These are phyloP conservation scores for Cylindrotheca closterium DNA, from an alignment of 108 stramenopile genomes.

Conservation along the genomic window DNA sequence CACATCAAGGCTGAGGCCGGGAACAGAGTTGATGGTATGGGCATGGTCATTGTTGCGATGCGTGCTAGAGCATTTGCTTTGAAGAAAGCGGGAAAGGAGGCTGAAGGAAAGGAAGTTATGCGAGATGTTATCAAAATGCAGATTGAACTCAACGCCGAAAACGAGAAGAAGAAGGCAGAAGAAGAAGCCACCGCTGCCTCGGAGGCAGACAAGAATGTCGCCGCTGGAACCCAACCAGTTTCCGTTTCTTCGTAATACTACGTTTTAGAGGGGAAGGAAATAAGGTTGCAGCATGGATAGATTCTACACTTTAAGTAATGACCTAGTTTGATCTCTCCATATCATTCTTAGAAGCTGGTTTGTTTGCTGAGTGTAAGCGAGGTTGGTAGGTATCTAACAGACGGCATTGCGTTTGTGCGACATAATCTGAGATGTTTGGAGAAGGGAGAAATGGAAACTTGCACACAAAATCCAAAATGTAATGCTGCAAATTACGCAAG, in stretches of 20 bases:
- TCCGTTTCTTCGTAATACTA: background rate
- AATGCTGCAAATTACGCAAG: too few relatives aligned
- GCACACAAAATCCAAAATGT: too few relatives aligned
- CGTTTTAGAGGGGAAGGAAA: too few relatives aligned
- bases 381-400: too few relatives aligned
- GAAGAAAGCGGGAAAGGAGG: conserved; percentile 73
- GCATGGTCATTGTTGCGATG: conserved; percentile 80
- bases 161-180: conserved; percentile 65
- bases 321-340: too few relatives aligned
- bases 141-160: conserved; percentile 63
- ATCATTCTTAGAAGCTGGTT: too few relatives aligned
- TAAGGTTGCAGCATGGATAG: too few relatives aligned
- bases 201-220: conserved; percentile 21
- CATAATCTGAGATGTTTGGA: too few relatives aligned
- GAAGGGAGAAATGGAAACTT: too few relatives aligned
- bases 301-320: too few relatives aligned
- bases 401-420: too few relatives aligned
- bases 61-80: conserved; percentile 78
- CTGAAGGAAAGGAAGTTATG: conserved; percentile 77
- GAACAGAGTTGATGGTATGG: conserved; percentile 80
- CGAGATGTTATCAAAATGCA: conserved; percentile 75
- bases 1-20: conserved; percentile 75
- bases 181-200: conserved; percentile 39
- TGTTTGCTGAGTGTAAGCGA: too few relatives aligned
- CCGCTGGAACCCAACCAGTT: background rate